Evolutionary conservation across 1,139 yeast genomes (phyloP), one percentile per base, ranked within the genome.

Genomic region (Kodamaea alishanica): DNA sequence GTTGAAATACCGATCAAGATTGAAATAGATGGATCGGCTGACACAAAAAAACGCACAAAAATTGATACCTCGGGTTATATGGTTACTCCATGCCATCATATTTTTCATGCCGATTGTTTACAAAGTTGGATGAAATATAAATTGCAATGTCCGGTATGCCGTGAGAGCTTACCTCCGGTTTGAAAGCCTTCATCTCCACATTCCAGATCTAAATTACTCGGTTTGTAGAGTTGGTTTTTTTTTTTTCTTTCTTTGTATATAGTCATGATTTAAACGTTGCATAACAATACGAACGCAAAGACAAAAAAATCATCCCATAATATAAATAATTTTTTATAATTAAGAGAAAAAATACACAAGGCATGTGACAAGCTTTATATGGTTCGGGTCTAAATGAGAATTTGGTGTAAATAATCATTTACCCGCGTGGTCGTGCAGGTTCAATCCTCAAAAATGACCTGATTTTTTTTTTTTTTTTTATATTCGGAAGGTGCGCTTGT

Each of bases 51-150:
- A 37, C 20, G 20, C 4, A 15, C 20, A 15, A 15, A 15, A 15
- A 49, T 63, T 26, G 59, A 60, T 34, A 62, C 65, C 45, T 65
- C 67, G 42, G 63, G 66, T 28, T 88, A 85, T 53, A 88, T 90
- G 97, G 80, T 89, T 2, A 88, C 97, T 0, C 97, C 97, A 1
- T 90, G 97, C 58, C 74, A 80, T 38, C 97, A 90, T 59, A 80
- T 88, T 7, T 90, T 89, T 73, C 97, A 90, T 55, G 75, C 87
- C 1, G 82, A 77, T 28, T 90, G 97, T 63, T 67, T 90, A 50
- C 95, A 87, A 55, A 80, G 77, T 49, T 90, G 97, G 97, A 88
- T 90, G 96, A 78, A 84, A 59, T 84, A 88, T 53, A 85, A 90
- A 52, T 63, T 90, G 37, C 96, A 89, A 54, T 90, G 97, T 62